A percentile compares a stretch with the other conserved stretches of the same genome.
Evolutionary conservation across 805 yeast species (phyloP).

Genomic region (Kazachstania psychrophila): DNA sequence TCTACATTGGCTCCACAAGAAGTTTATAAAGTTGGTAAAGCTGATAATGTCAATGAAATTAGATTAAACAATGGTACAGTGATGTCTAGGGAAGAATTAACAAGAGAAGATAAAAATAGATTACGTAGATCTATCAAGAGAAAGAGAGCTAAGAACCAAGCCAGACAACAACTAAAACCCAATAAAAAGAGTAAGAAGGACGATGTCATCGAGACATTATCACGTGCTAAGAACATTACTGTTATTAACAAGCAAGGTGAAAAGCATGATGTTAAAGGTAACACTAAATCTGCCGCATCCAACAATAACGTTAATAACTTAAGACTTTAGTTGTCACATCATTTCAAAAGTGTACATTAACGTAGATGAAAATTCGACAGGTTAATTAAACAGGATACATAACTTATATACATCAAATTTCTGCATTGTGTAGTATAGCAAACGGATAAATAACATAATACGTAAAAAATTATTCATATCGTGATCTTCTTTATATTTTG

Average conservation of each 20-base stretch:
- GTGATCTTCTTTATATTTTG: too few species aligned
- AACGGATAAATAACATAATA: too few species aligned
- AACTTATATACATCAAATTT: too few species aligned
- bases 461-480: too few species aligned
- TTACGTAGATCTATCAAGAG: constrained; percentile 81
- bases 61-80: constrained; percentile 68
- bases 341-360: too few species aligned
- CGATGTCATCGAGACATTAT: constrained; percentile 59
- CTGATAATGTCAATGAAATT: constrained; percentile 50
- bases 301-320: constrained; percentile 3
- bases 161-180: constrained; percentile 24
- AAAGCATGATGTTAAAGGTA: constrained; percentile 64
- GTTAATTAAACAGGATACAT: too few species aligned
- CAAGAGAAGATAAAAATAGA: constrained; percentile 78
- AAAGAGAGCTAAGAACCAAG: constrained; percentile 48
- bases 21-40: constrained; percentile 48
- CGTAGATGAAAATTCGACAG: too few species aligned
- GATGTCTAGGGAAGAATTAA: constrained; percentile 70
- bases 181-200: constrained; percentile 47
- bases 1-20: constrained; percentile 91
- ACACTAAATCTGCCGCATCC: constrained; percentile 33
- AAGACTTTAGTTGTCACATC: neutral
- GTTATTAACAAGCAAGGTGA: constrained; percentile 70
- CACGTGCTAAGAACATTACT: constrained; percentile 67
- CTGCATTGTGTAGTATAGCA: too few species aligned